Percentiles rank a stretch among this genome's conserved stretches.
Conservation (phyloP, 257 asterid species). For the Salvia hispanica region DNA sequence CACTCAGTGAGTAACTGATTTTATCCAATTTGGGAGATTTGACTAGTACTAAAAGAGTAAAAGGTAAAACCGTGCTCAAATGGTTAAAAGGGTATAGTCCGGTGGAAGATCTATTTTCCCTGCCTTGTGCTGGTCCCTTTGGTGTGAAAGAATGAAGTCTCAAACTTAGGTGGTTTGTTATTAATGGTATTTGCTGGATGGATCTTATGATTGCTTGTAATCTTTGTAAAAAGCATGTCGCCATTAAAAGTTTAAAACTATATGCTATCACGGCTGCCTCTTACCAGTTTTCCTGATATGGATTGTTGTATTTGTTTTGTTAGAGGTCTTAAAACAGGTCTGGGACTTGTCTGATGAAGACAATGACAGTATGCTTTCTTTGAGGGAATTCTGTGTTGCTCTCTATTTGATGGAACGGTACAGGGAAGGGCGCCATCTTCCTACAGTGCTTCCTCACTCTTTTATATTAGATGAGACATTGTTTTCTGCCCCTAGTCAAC, state of each 20-base stretch:
- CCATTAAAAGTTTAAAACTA: not conserved
- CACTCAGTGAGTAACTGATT: not conserved
- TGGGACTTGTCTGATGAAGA: slow-evolving; percentile 99
- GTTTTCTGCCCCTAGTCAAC: slow-evolving; percentile 56
- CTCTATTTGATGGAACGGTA: slow-evolving; percentile 93
- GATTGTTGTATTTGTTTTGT: slow-evolving; percentile 38
- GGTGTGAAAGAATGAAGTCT: slow-evolving; percentile 11
- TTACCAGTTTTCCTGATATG: slow-evolving; percentile 31
- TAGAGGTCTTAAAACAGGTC: slow-evolving; percentile 93
- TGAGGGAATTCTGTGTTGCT: slow-evolving; percentile 88
- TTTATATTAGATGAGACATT: slow-evolving; percentile 62
- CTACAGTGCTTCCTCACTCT: slow-evolving; percentile 67
- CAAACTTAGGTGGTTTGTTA: slow-evolving; percentile 24
- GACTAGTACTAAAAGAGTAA: not conserved
- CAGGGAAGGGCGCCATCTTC: slow-evolving; percentile 90
- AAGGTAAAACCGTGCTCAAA: not conserved
- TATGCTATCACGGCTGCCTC: slow-evolving; percentile 17
- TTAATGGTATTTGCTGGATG: slow-evolving; percentile 27
- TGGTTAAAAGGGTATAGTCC: not conserved
- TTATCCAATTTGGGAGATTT: not conserved
- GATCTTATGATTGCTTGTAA: slow-evolving; percentile 12
- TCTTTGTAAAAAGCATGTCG: slow-evolving; percentile 3
- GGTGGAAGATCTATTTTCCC: not conserved
- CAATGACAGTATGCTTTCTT: slow-evolving; percentile 92
- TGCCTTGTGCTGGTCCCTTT: slow-evolving; percentile 2